These are phyloP conservation scores for Tribonema minus DNA, from an alignment of 108 stramenopile genomes.

Conservation along the genomic window DNA sequence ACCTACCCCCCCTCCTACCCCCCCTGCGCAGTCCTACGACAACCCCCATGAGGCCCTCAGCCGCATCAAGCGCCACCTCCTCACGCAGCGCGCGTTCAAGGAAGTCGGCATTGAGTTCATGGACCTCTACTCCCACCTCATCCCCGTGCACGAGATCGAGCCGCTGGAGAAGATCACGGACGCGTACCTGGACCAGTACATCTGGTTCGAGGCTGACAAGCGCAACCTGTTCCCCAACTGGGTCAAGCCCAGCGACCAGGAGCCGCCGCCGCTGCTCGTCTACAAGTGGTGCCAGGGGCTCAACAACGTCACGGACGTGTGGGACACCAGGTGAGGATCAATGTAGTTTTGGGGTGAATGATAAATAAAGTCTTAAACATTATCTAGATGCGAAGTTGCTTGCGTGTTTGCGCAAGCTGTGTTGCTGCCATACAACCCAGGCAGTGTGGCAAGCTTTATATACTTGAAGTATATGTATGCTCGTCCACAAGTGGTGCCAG, in stretches of 20 bases:
- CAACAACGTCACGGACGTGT: conserved; percentile 93
- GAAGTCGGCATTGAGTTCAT: conserved; percentile 93
- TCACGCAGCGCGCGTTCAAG: conserved; percentile 98
- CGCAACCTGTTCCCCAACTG: conserved; percentile 60
- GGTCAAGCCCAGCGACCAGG: conserved; percentile 84
- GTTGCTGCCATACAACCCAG: too few species aligned
- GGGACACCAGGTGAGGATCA: too few species aligned
- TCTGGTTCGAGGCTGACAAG: conserved; percentile 99
- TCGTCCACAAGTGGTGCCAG: conserved; percentile 99
- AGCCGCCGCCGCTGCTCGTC: conserved; percentile 96
- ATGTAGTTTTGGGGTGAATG: too few species aligned
- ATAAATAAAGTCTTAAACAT: too few species aligned
- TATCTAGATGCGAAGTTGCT: too few species aligned
- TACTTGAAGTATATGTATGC: too few species aligned
- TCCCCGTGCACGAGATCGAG: conserved; percentile 94
- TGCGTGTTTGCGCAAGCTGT: too few species aligned
- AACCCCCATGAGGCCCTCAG: conserved; percentile 98
- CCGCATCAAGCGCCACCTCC: conserved; percentile 94
- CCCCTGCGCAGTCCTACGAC: conserved; percentile 94
- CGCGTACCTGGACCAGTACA: conserved; percentile 98
- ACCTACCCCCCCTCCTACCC: too few species aligned
- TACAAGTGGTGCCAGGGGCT: conserved; percentile 99
- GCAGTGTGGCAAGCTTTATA: too few species aligned
- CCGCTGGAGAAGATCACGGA: conserved; percentile 98
- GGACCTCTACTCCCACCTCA: conserved; percentile 95